Conservation (phyloP, 129 eudicot genomes). For the Logfia minima region DNA sequence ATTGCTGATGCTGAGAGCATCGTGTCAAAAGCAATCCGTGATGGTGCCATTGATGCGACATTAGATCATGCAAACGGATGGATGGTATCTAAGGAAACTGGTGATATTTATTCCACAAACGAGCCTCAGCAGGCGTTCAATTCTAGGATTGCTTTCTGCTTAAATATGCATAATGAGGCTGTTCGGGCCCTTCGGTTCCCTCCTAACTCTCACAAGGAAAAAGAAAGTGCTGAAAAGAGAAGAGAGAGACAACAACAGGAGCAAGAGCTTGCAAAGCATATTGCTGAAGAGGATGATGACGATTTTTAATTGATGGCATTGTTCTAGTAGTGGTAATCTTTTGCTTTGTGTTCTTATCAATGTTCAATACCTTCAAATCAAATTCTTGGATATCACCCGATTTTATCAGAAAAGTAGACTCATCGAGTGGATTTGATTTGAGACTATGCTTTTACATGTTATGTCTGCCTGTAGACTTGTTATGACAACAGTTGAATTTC, state of each 20-base stretch:
- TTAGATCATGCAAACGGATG: slow-evolving; percentile 87
- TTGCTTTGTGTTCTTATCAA: slow-evolving; percentile 21
- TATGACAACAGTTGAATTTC: neutral
- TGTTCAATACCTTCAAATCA: slow-evolving; percentile 13
- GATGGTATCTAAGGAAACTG: slow-evolving; percentile 95
- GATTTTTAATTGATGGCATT: slow-evolving; percentile 49
- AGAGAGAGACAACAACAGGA: slow-evolving; percentile 98
- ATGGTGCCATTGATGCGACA: slow-evolving; percentile 96
- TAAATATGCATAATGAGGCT: slow-evolving; percentile 97
- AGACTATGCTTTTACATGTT: slow-evolving; percentile 25
- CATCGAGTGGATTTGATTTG: neutral
- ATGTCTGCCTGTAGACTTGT: neutral
- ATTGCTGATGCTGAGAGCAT: slow-evolving; percentile 97
- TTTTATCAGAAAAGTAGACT: slow-evolving; percentile 13
- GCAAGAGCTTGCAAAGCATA: slow-evolving; percentile 98
- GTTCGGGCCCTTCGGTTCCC: slow-evolving; percentile 92
- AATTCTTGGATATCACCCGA: slow-evolving; percentile 9
- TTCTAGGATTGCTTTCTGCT: slow-evolving; percentile 91
- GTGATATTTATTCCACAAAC: slow-evolving; percentile 91
- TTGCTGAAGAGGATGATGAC: slow-evolving; percentile 98
- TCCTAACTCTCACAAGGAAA: slow-evolving; percentile 86
- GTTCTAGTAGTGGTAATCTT: slow-evolving; percentile 12
- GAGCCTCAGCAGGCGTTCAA: slow-evolving; percentile 93
- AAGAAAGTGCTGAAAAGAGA: slow-evolving; percentile 97
- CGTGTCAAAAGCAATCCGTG: slow-evolving; percentile 90